Percentiles rank a stretch among this genome's conserved stretches.
phyloP scores from a whole-genome alignment of 2,329 filamentous ascomycete species.

The Didymella pinodella region DNA sequence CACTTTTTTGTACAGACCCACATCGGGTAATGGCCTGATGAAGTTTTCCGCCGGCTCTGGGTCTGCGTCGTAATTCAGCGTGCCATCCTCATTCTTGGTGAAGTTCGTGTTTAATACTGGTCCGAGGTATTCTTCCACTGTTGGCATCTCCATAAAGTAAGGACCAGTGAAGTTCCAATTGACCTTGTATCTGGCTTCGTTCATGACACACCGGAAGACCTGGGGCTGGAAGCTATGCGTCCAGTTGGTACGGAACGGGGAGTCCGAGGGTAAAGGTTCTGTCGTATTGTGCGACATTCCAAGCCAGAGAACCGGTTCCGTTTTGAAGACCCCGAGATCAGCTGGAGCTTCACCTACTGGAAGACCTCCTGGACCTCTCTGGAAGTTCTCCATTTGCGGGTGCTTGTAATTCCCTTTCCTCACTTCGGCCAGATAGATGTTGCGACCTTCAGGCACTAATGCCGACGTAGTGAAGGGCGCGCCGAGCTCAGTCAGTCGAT shows the following conservation, averaged over 20 bases:
- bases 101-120: slow-evolving; percentile 46
- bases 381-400: slow-evolving; percentile 35
- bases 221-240: slow-evolving; percentile 39
- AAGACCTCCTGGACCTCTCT: slow-evolving; percentile 43
- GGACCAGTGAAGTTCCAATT: slow-evolving; percentile 44
- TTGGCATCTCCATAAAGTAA: slow-evolving; percentile 33
- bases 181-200: slow-evolving; percentile 47
- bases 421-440: slow-evolving; percentile 43
- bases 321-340: slow-evolving; percentile 42
- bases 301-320: slow-evolving; percentile 49
- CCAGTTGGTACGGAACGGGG: slow-evolving; percentile 39
- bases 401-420: slow-evolving; percentile 39
- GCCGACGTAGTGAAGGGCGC: slow-evolving; percentile 45
- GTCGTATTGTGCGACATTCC: slow-evolving; percentile 44
- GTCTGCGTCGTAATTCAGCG: slow-evolving; percentile 44
- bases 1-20: slow-evolving; percentile 42
- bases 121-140: slow-evolving; percentile 30
- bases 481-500: slow-evolving; percentile 30
- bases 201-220: slow-evolving; percentile 45
- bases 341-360: slow-evolving; percentile 30
- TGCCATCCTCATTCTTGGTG: slow-evolving; percentile 46
- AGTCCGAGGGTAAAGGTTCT: slow-evolving; percentile 27
- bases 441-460: slow-evolving; percentile 41
- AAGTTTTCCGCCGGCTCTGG: slow-evolving; percentile 35
- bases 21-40: slow-evolving; percentile 36